Base-by-base conservation (phyloP, 1,284 basidiomycete species). In the Malassezia pachydermatis region DNA sequence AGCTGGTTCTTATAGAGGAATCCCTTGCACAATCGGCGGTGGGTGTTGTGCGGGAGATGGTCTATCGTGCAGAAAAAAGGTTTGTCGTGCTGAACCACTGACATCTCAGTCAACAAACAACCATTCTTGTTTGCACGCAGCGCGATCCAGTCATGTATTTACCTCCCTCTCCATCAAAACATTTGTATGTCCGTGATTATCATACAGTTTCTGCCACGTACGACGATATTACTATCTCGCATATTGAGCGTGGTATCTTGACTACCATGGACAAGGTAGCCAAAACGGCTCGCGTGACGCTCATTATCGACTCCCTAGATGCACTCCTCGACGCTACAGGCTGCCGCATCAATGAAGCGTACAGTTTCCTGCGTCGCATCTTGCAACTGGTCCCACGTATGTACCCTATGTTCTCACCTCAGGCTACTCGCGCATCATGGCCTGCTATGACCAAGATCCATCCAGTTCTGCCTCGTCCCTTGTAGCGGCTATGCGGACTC, bases 281-380 rank as follows among this genome's bases (percentile, higher is more conserved):
- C 14, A 27, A 41, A 11, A 20, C 27, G 4, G 35, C 48, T 11
- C 57, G 55, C 35, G 32, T 51, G 7, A 62, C 54, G 2, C 43
- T 65, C 27, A 14, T 57, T 20, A 34, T 67, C 14, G 65, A 67
- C 45, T 61, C 65, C 16, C 53, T 67, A 29, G 60, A 62, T 25
- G 50, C 50, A 5, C 33, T 65, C 33, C n/a, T 34, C 49, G 47
- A 17, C 41, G 51, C n/a, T n/a, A 51, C n/a, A n/a, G 24, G 13
- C 34, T 38, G 41, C 32, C 35, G 25, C 23, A 40, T 56, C 3
- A 38, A 41, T 8, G 32, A 43, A 4, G 54, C 48, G 3, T 57
- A 46, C 24, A 32, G 6, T 4, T 23, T 60, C 5, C 48, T 63
- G 3, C 44, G 49, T 9, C 2, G 45, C 52, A 1, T 56, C 41